Conservation (phyloP, 2,329 filamentous ascomycete species). For the Botryosphaeria dothidea region DNA sequence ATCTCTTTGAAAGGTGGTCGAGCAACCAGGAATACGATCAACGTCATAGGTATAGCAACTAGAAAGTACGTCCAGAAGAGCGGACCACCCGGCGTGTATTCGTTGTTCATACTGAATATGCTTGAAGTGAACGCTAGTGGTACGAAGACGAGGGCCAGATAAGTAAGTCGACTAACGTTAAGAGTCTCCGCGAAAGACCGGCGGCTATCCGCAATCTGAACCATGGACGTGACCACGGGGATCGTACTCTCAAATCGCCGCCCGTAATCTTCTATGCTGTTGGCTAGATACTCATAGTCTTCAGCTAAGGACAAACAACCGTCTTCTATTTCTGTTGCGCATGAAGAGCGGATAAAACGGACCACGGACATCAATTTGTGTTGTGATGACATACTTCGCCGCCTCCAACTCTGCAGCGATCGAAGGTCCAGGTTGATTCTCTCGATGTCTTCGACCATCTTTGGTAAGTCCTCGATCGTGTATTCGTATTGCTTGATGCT, state of each 20-base stretch:
- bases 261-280: not conserved
- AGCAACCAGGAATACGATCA: not conserved
- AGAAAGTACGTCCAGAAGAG: slow-evolving; percentile 18
- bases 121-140: slow-evolving; percentile 10
- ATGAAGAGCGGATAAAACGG: slow-evolving; percentile 14
- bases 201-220: slow-evolving; percentile 12
- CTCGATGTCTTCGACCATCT: slow-evolving; percentile 16
- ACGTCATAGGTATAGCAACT: slow-evolving; percentile 10
- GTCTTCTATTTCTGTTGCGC: too few species aligned
- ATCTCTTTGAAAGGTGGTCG: not conserved
- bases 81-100: not conserved
- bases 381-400: slow-evolving; percentile 25
- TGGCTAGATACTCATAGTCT: not conserved
- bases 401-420: slow-evolving; percentile 29
- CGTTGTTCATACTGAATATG: slow-evolving; percentile 10
- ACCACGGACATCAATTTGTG: slow-evolving; percentile 21
- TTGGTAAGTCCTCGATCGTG: slow-evolving; percentile 17
- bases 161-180: slow-evolving; percentile 12
- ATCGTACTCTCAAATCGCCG: not conserved
- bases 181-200: not conserved
- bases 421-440: slow-evolving; percentile 25
- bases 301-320: not conserved
- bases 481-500: slow-evolving; percentile 28
- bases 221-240: slow-evolving; percentile 6
- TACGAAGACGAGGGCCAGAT: slow-evolving; percentile 14